phyloP scores from a whole-genome alignment of 352 stramenopile species.

The Pythium utonaiense region DNA sequence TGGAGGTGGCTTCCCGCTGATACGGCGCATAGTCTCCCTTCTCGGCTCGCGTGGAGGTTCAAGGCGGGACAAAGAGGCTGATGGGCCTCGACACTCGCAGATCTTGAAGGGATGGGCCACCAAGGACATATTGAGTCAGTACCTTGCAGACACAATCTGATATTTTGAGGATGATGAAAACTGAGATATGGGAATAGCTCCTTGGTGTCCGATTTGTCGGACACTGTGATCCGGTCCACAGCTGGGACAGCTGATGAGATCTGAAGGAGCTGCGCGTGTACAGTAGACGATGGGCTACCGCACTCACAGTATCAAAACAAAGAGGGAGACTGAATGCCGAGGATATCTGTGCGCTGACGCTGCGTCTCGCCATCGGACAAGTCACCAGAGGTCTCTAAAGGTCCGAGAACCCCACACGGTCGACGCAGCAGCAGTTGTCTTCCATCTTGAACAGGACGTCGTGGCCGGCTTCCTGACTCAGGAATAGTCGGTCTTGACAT shows the following conservation, averaged over 20 bases:
- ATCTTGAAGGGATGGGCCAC: neutral
- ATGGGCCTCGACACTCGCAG: neutral
- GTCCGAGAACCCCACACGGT: too few relatives aligned
- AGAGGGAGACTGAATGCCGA: too few relatives aligned
- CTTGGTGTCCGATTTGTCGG: constrained; percentile 14
- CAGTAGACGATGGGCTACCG: too few relatives aligned
- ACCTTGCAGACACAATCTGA: neutral
- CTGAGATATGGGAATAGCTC: constrained; percentile 1
- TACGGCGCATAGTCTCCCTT: neutral
- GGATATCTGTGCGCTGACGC: too few relatives aligned
- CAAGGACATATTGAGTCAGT: neutral
- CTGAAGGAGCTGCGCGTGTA: too few relatives aligned
- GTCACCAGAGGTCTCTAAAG: too few relatives aligned
- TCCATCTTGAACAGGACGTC: too few relatives aligned
- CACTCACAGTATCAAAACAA: too few relatives aligned
- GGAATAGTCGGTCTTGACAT: neutral
- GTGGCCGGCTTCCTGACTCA: too few relatives aligned
- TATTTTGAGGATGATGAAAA: neutral
- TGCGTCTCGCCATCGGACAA: too few relatives aligned
- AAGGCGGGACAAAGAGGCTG: neutral
- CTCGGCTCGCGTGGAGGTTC: neutral
- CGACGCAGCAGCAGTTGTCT: too few relatives aligned
- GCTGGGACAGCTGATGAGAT: neutral
- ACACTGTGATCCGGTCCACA: neutral
- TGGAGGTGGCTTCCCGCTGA: neutral